Evolutionary conservation across 495 filamentous ascomycete species (phyloP).

Genomic region (Jackrogersella minutella): DNA sequence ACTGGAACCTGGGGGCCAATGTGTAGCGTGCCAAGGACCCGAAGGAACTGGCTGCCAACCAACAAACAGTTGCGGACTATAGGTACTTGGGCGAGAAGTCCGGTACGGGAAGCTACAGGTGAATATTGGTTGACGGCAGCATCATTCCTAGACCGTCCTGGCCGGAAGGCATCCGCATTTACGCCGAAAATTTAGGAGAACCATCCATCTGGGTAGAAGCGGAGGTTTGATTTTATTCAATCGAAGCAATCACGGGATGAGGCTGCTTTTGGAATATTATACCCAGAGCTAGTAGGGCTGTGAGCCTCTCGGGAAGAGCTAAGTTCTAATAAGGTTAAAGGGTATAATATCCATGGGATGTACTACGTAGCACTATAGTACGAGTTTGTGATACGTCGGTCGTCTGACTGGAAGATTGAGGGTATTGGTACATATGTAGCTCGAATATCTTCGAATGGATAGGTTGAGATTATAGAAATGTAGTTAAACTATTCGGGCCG

Average conservation of each 20-base stretch:
- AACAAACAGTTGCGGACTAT: not conserved
- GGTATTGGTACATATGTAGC: too few species aligned
- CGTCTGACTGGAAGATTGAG: slow-evolving; percentile 8
- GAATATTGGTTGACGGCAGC: not conserved
- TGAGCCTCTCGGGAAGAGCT: slow-evolving; percentile 9
- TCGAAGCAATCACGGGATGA: not conserved
- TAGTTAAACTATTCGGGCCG: slow-evolving; percentile 32
- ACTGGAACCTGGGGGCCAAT: slow-evolving; percentile 6
- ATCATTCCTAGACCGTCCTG: slow-evolving; percentile 1
- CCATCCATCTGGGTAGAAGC: not conserved
- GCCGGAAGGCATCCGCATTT: slow-evolving; percentile 27
- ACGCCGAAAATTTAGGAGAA: slow-evolving; percentile 26
- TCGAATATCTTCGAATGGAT: too few species aligned
- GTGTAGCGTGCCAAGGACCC: slow-evolving; percentile 6
- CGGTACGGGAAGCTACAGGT: not conserved
- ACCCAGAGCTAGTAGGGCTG: slow-evolving; percentile 4
- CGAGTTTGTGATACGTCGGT: not conserved
- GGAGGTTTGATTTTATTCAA: not conserved
- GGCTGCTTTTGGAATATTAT: slow-evolving; percentile 20
- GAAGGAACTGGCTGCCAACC: slow-evolving; percentile 11
- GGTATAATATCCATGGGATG: too few species aligned
- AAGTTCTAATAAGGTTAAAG: slow-evolving; percentile 21
- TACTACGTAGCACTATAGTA: too few species aligned
- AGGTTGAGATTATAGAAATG: slow-evolving; percentile 5
- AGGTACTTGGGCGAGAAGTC: not conserved